Base-by-base conservation (phyloP, 1,139 yeast species). In the Blastobotrys proliferans region DNA sequence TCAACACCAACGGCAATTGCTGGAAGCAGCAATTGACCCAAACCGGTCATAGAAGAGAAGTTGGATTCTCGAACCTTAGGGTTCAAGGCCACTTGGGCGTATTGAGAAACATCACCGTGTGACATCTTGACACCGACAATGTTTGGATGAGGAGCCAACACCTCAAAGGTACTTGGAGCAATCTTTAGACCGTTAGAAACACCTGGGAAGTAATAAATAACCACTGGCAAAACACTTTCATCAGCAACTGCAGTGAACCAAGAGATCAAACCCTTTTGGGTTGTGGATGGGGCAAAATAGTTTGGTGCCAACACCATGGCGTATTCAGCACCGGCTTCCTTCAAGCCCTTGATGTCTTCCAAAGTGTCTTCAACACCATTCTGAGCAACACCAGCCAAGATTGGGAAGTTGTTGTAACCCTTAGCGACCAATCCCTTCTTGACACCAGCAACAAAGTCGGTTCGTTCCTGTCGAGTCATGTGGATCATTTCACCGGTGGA, bases 161-260 rank as follows among this genome's bases (percentile, higher is more conserved):
- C 52, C 37, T 60, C 58, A 44, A 67, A 60, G 5, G 74, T 62
- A 18, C 62, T 65, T 22, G 69, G 63, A 24, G 63, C 62, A 44
- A 72, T 55, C 36, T 58, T 56, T 38, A 72, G 61, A 35, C 61
- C 62, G 53, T 72, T 73, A 35, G 73, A 58, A 27, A 71, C 76
- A 8, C 77, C 77, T 14, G 79, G 79, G 58, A 66, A 74, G 49
- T 72, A 66, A 64, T 74, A 74, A 46, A 74, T 64, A 52, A 74
- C 53, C 31, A 74, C 61, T 28, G 79, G 79, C 41, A 74, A 53
- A 1, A 63, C 63, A 8, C 74, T 57, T 28, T 60, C 57, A 48
- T 72, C 73, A 20, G 78, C 78, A 25, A 74, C 71, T 22, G 59
- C 63, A 16, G 60, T 57, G 57, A 64, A 72, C 69, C 72, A 74